A percentile compares a stretch with the other conserved stretches of the same genome.
These are phyloP conservation scores for Acanthamoeba triangularis DNA, from an alignment of 208 protist genomes.

Conservation along the genomic window DNA sequence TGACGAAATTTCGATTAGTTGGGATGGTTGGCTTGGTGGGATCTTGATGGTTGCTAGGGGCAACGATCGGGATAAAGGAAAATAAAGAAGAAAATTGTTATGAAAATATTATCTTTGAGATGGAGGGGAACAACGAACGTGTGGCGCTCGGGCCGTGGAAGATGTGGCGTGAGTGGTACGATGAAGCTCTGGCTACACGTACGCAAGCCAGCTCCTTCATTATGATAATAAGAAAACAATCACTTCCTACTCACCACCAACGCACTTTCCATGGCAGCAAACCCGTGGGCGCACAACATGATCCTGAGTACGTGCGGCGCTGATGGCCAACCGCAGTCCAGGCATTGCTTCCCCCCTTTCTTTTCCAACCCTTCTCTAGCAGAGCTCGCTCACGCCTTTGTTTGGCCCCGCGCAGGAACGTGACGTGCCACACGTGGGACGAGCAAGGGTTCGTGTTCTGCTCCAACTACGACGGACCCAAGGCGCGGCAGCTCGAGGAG, in stretches of 20 bases:
- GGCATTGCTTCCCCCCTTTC: too few species aligned
- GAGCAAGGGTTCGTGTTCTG: conserved; percentile 58
- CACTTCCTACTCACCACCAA: too few species aligned
- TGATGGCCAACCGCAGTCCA: conserved; percentile 23
- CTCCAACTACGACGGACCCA: conserved; percentile 49
- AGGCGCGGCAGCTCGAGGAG: conserved; percentile 46
- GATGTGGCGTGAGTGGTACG: conserved; percentile 40
- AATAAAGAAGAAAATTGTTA: neutral
- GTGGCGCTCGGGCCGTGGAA: neutral
- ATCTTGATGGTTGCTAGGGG: neutral
- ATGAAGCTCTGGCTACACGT: conserved; percentile 20
- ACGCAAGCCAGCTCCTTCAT: neutral
- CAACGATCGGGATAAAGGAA: too few species aligned
- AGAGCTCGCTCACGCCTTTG: too few species aligned
- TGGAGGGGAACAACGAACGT: neutral
- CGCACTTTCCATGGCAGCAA: neutral
- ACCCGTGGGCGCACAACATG: conserved; percentile 70
- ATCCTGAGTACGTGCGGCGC: conserved; percentile 33
- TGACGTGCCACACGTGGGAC: conserved; percentile 32
- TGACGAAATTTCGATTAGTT: neutral
- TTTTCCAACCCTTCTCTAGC: too few species aligned
- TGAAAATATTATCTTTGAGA: neutral
- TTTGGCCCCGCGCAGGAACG: neutral
- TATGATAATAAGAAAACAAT: too few species aligned
- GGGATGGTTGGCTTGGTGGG: neutral